These are phyloP conservation scores for Pseudogymnoascus sp. DNA, from an alignment of 2,329 filamentous ascomycete species.

Conservation along the genomic window DNA sequence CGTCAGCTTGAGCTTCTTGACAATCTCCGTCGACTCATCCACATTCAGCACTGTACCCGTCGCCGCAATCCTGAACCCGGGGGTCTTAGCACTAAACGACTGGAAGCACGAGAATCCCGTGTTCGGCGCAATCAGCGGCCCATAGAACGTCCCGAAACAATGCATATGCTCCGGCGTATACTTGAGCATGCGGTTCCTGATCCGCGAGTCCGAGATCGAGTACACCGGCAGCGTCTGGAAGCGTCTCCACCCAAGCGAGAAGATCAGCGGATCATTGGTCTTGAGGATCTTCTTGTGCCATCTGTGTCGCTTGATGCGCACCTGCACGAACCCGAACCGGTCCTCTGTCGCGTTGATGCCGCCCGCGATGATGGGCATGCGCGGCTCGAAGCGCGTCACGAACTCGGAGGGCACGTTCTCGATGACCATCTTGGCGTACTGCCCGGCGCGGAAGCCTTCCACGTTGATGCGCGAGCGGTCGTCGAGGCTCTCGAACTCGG, in stretches of 20 bases:
- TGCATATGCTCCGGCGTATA: constrained; percentile 99
- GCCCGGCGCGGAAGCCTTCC: constrained; percentile 85
- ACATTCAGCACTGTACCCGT: constrained; percentile 91
- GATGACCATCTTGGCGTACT: constrained; percentile 85
- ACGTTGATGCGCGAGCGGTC: constrained; percentile 73
- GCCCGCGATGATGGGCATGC: constrained; percentile 77
- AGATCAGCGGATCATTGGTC: constrained; percentile 93
- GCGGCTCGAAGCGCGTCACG: constrained; percentile 69
- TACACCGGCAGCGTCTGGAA: constrained; percentile 92
- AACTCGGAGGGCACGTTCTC: constrained; percentile 90
- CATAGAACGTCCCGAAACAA: constrained; percentile 93
- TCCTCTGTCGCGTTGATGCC: constrained; percentile 92
- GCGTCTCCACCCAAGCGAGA: constrained; percentile 90
- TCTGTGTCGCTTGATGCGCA: constrained; percentile 91
- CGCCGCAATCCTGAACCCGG: constrained; percentile 88
- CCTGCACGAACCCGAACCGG: constrained; percentile 88
- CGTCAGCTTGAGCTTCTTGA: constrained; percentile 98
- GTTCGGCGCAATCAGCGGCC: constrained; percentile 88
- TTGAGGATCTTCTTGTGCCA: constrained; percentile 99
- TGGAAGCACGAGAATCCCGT: constrained; percentile 94
- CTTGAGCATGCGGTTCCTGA: constrained; percentile 94
- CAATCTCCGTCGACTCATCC: constrained; percentile 92
- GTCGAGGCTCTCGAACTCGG: constrained; percentile 83
- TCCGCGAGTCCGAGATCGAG: constrained; percentile 88
- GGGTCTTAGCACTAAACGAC: constrained; percentile 72